Evolutionary conservation across 208 protist genomes (phyloP).

Genomic region (Trypanosoma melophagium): DNA sequence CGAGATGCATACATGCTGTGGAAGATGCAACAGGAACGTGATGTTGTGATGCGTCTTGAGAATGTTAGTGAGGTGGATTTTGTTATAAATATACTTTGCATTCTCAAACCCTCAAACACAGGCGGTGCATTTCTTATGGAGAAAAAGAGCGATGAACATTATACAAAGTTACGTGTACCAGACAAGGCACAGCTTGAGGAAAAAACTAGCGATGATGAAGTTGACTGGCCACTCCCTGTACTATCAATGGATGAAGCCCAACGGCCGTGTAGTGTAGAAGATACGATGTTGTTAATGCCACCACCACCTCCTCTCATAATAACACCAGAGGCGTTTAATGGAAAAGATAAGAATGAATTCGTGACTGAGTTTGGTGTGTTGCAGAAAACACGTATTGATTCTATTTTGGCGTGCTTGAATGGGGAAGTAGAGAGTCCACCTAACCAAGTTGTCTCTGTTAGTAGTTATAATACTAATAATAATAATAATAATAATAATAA

Average conservation of each 20-base stretch:
- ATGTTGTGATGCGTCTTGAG: conserved; percentile 19
- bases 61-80: conserved; percentile 5
- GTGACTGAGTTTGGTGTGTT: background rate
- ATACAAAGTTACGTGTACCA: background rate
- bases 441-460: background rate
- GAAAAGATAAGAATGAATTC: background rate
- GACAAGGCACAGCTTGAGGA: conserved; percentile 10
- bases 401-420: conserved; percentile 1
- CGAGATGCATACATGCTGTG: conserved; percentile 4
- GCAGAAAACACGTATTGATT: background rate
- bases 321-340: background rate
- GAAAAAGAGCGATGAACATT: background rate
- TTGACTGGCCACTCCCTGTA: conserved; percentile 4
- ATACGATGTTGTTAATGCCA: conserved; percentile 7
- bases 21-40: conserved; percentile 13
- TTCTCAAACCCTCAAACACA: conserved; percentile 3
- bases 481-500: background rate
- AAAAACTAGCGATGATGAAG: background rate
- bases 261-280: background rate
- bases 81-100: conserved; percentile 12
- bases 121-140: background rate
- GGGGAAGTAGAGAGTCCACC: background rate
- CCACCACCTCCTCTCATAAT: background rate
- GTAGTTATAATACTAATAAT: background rate
- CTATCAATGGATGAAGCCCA: conserved; percentile 1